phyloP scores from a whole-genome alignment of 192 early-diverging fungal species.

The Coemansia sp. region DNA sequence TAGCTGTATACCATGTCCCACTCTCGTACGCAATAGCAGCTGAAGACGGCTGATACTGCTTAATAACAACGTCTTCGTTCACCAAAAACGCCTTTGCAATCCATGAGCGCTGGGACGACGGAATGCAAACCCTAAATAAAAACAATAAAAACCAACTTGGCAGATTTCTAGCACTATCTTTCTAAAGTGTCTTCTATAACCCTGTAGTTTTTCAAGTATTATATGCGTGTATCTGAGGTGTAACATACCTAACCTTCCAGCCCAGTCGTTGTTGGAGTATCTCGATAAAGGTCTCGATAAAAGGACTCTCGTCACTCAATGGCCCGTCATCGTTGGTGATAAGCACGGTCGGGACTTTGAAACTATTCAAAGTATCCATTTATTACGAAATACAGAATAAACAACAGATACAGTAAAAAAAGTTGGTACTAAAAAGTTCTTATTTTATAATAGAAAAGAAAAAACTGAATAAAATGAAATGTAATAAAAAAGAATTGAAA shows the following conservation, averaged over 20 bases:
- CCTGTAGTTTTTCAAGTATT: not conserved
- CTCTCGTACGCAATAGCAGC: not conserved
- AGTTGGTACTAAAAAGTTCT: too few species aligned
- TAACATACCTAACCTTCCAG: conserved; percentile 20
- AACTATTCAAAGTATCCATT: not conserved
- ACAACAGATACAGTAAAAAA: not conserved
- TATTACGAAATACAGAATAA: not conserved
- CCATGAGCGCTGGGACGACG: conserved; percentile 27
- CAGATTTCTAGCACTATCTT: too few species aligned
- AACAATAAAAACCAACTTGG: too few species aligned
- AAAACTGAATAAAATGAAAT: too few species aligned
- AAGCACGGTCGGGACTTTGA: conserved; percentile 18
- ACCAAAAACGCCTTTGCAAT: conserved; percentile 37
- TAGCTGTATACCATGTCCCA: conserved; percentile 23
- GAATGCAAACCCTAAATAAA: conserved; percentile 28
- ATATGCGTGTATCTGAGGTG: not conserved
- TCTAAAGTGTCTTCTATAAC: too few species aligned
- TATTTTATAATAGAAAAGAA: too few species aligned
- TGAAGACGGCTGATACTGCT: conserved; percentile 10
- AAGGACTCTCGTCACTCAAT: conserved; percentile 26
- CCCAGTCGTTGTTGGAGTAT: conserved; percentile 6
- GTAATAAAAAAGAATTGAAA: too few species aligned
- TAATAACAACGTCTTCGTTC: conserved; percentile 16
- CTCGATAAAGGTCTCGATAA: conserved; percentile 27
- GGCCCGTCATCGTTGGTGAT: conserved; percentile 36